phyloP scores from a whole-genome alignment of 1,139 yeast genomes.

The Pichia sp. region DNA sequence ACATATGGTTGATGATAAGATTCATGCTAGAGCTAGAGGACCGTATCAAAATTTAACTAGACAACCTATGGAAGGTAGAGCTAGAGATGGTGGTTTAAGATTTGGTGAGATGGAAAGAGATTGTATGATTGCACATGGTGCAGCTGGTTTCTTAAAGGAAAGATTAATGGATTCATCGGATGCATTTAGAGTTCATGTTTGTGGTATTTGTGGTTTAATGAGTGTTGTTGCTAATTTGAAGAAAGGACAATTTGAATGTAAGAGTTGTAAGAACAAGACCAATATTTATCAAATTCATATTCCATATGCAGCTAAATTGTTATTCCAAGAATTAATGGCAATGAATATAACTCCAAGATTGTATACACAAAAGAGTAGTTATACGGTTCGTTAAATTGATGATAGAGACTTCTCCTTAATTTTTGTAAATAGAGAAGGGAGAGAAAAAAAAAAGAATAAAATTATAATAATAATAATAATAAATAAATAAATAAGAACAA shows the following conservation, averaged over 20 bases:
- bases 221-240: constrained; percentile 93
- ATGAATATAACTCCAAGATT: constrained; percentile 91
- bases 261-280: constrained; percentile 97
- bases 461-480: background rate
- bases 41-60: constrained; percentile 97
- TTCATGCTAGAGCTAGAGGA: constrained; percentile 99
- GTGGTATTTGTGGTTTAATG: constrained; percentile 98
- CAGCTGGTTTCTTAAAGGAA: constrained; percentile 95
- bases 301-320: constrained; percentile 93
- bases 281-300: constrained; percentile 95
- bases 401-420: too few species aligned
- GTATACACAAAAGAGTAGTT: constrained; percentile 47
- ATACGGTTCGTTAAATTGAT: constrained; percentile 21
- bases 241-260: constrained; percentile 96
- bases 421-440: background rate
- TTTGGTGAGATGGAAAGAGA: constrained; percentile 99
- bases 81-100: constrained; percentile 98
- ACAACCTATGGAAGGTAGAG: constrained; percentile 99
- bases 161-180: constrained; percentile 98
- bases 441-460: background rate
- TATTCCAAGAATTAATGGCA: constrained; percentile 98
- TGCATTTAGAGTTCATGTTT: constrained; percentile 95
- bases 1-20: constrained; percentile 99
- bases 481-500: background rate
- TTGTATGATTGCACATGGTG: constrained; percentile 99